Evolutionary conservation across 176 grass and related monocot genomes (phyloP).

Genomic region (Phyllostachys edulis): DNA sequence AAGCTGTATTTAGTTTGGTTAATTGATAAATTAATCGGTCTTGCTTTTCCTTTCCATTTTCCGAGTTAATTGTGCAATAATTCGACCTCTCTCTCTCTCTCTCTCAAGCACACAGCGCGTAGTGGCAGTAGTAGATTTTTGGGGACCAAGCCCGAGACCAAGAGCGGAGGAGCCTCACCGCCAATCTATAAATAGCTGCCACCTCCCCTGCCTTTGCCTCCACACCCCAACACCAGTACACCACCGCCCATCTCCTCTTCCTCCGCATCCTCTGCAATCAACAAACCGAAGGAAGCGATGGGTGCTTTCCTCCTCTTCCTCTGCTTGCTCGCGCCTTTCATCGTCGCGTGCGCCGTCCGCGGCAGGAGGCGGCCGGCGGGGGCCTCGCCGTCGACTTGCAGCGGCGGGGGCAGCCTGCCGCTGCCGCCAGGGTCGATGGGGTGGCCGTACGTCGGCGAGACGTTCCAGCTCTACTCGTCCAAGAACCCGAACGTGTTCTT

Average conservation of each 20-base stretch:
- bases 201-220: slow-evolving; percentile 29
- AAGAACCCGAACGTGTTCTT: slow-evolving; percentile 85
- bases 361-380: not conserved
- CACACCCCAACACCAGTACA: slow-evolving; percentile 28
- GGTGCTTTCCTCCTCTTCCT: slow-evolving; percentile 42
- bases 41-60: not conserved
- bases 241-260: not conserved
- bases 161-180: not conserved
- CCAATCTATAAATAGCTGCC: slow-evolving; percentile 64
- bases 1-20: not conserved
- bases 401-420: slow-evolving; percentile 26
- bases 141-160: not conserved
- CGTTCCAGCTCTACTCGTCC: slow-evolving; percentile 88
- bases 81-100: not conserved
- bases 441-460: slow-evolving; percentile 92
- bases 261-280: not conserved
- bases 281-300: slow-evolving; percentile 5
- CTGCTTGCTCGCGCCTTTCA: slow-evolving; percentile 38
- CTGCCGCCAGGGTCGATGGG: slow-evolving; percentile 94
- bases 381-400: not conserved
- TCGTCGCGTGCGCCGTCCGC: slow-evolving; percentile 23
- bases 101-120: not conserved
- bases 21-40: slow-evolving; percentile 1
- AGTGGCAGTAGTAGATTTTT: slow-evolving; percentile 19
- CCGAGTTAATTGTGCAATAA: slow-evolving; percentile 22